Conservation (phyloP, 148 eudicot genomes). For the Camellia granthamiana region DNA sequence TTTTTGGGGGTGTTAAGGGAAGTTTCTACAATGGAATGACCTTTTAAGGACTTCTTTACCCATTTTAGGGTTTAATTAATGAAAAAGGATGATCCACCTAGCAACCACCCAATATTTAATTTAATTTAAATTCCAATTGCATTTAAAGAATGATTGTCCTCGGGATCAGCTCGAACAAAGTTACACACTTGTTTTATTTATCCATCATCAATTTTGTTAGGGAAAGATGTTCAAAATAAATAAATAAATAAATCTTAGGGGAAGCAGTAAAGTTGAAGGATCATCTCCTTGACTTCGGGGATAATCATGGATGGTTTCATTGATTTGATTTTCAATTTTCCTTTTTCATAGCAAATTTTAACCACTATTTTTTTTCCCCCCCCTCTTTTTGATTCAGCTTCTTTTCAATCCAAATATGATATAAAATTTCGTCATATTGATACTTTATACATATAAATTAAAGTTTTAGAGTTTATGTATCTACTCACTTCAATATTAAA, state of each 20-base stretch:
- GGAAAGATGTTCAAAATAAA: background rate
- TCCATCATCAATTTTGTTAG: background rate
- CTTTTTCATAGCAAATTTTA: too few species aligned
- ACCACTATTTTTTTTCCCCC: too few species aligned
- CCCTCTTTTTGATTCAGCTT: too few species aligned
- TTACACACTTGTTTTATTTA: background rate
- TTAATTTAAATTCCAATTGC: background rate
- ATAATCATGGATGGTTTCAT: too few species aligned
- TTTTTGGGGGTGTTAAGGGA: background rate
- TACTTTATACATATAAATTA: too few species aligned
- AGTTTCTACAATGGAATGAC: background rate
- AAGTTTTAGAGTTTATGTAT: too few species aligned
- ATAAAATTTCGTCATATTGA: too few species aligned
- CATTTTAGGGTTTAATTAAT: background rate
- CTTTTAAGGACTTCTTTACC: background rate
- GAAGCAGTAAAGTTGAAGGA: background rate
- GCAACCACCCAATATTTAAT: slow-evolving; percentile 10
- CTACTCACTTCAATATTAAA: too few species aligned
- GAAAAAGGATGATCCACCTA: background rate
- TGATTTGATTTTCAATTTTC: too few species aligned
- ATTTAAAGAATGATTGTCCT: slow-evolving; percentile 6
- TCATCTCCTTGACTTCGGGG: background rate
- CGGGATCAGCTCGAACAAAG: background rate
- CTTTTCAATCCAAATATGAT: too few species aligned
- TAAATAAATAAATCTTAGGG: background rate